phyloP scores from a whole-genome alignment of 176 grass and related monocot genomes.

The Carex cristatella region DNA sequence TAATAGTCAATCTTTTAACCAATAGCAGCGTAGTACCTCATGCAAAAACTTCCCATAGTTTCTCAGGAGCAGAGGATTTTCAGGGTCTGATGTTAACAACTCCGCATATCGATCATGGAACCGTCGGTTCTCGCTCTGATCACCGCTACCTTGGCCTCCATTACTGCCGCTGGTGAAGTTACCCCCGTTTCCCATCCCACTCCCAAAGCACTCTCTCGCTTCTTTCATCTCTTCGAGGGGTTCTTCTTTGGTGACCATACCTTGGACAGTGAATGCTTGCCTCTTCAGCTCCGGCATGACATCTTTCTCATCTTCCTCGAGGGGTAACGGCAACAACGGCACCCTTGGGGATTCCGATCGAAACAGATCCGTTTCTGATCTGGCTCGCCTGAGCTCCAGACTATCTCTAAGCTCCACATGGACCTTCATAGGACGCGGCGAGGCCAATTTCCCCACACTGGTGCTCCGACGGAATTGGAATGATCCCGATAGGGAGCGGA shows the following conservation, averaged over 20 bases:
- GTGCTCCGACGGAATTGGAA: constrained; percentile 7
- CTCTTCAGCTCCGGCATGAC: background rate
- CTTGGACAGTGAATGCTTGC: background rate
- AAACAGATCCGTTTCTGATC: constrained; percentile 47
- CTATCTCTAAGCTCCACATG: background rate
- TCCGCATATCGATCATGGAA: constrained; percentile 63
- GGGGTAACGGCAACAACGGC: background rate
- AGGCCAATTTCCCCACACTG: background rate
- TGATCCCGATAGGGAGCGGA: background rate
- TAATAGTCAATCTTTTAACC: background rate
- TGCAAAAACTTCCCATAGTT: constrained; percentile 88
- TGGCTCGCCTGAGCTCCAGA: constrained; percentile 41
- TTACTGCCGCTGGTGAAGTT: constrained; percentile 9
- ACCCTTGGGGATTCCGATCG: background rate
- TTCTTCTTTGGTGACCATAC: constrained; percentile 13
- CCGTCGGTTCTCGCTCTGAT: constrained; percentile 25
- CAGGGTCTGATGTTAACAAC: constrained; percentile 56
- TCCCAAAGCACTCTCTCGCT: constrained; percentile 22
- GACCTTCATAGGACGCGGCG: background rate
- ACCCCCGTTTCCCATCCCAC: constrained; percentile 36
- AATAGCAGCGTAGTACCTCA: constrained; percentile 26
- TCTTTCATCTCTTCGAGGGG: background rate
- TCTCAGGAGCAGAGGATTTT: constrained; percentile 59
- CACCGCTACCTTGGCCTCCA: constrained; percentile 19
- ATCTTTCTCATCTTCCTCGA: background rate